A percentile compares a stretch with the other conserved stretches of the same genome.
Conservation (phyloP, 805 yeast species). For the Yamadazyma laniorum region DNA sequence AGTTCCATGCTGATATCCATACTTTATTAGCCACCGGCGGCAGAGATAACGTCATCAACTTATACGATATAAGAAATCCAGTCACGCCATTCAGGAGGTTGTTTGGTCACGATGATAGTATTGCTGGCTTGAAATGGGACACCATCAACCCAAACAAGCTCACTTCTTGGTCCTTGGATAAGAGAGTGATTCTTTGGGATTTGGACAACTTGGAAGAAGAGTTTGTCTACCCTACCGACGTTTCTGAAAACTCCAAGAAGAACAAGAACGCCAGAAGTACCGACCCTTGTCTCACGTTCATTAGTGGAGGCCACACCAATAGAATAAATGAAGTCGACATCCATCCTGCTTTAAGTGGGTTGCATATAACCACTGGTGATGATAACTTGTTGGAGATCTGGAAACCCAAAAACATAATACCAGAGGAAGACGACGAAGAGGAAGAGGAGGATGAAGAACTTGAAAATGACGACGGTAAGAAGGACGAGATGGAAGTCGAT, state of each 20-base stretch:
- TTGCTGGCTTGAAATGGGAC: constrained; percentile 49
- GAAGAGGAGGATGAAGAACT: constrained; percentile 26
- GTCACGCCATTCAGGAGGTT: constrained; percentile 58
- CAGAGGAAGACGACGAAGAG: constrained; percentile 33
- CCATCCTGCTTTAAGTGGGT: constrained; percentile 58
- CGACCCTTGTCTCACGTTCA: constrained; percentile 75
- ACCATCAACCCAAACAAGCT: constrained; percentile 50
- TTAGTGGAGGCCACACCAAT: constrained; percentile 86
- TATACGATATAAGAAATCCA: constrained; percentile 74
- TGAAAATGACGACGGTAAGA: constrained; percentile 34
- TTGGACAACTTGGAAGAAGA: constrained; percentile 57
- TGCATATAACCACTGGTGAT: constrained; percentile 68
- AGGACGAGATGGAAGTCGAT: constrained; percentile 10
- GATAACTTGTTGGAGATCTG: constrained; percentile 76
- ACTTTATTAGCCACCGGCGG: constrained; percentile 73
- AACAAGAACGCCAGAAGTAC: constrained; percentile 42
- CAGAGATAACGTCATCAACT: constrained; percentile 66
- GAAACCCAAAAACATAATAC: constrained; percentile 57
- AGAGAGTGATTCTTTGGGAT: constrained; percentile 76
- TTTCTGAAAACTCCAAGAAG: constrained; percentile 42
- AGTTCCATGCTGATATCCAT: constrained; percentile 56
- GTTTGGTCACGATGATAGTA: constrained; percentile 58
- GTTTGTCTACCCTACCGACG: constrained; percentile 34
- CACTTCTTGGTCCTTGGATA: constrained; percentile 61
- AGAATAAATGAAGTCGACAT: constrained; percentile 65